Conservation (phyloP, 352 stramenopile species). For the Globisporangium cederbergense region DNA sequence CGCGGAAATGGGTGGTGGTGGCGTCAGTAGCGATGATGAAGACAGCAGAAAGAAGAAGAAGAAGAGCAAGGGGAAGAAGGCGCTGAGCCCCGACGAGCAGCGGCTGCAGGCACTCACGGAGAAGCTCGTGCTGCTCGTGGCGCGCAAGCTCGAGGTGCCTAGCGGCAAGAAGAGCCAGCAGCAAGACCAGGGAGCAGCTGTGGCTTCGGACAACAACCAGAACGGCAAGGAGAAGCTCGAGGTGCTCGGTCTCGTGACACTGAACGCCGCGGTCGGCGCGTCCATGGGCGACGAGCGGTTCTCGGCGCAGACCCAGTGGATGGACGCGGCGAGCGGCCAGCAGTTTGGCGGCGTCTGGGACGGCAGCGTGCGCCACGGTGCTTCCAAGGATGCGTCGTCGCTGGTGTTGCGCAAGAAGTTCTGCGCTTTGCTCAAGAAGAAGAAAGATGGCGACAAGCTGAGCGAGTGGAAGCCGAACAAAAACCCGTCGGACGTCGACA, state of each 20-base stretch:
- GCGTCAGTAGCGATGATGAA: conserved; percentile 33
- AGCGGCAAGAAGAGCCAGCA: conserved; percentile 11
- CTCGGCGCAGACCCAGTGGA: conserved; percentile 80
- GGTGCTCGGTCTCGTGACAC: conserved; percentile 51
- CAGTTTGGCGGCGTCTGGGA: conserved; percentile 60
- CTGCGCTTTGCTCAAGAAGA: conserved; percentile 21
- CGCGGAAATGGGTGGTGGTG: conserved; percentile 8
- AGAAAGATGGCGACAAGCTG: conserved; percentile 22
- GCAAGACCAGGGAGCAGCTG: neutral
- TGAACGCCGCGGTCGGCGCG: conserved; percentile 55
- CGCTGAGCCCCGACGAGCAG: conserved; percentile 57
- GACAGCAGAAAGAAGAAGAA: conserved; percentile 29
- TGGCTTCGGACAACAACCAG: conserved; percentile 22
- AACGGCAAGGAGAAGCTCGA: conserved; percentile 62
- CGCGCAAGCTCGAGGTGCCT: conserved; percentile 23
- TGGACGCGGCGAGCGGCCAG: conserved; percentile 54
- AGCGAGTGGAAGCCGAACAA: conserved; percentile 71
- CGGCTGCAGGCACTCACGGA: conserved; percentile 65
- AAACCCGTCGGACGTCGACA: conserved; percentile 54
- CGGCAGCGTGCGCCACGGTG: conserved; percentile 64
- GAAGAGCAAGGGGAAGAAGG: conserved; percentile 41
- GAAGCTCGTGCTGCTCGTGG: conserved; percentile 63
- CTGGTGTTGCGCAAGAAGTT: conserved; percentile 44
- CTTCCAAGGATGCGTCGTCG: conserved; percentile 70
- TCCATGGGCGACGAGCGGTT: conserved; percentile 50